Evolutionary conservation across 805 yeast genomes (phyloP), one percentile per base, ranked within the genome.

Genomic region (Candida mattraensis): DNA sequence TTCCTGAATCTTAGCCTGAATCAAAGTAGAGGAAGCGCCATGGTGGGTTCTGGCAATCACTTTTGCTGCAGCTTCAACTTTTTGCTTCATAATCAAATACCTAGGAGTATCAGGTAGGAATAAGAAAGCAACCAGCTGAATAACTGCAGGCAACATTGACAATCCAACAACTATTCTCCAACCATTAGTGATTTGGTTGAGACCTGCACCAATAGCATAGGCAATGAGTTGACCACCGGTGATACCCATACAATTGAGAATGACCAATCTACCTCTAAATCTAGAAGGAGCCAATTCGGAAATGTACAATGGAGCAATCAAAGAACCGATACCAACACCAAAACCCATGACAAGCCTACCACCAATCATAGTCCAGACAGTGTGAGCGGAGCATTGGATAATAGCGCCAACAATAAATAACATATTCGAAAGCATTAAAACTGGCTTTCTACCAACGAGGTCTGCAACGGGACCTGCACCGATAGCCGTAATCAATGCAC

Each of bases 41-140:
- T 64, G 60, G 58, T 89, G 83, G 23, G 83, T 78, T 58, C 63
- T 78, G 18, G 67, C 61, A 28, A 91, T 63, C 3, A 88, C 95
- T 8, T 61, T 55, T 28, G 70, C 72, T 12, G 98, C 98, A 43
- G 66, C 68, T 3, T 78, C 87, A 15, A 68, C 47, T 32, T 76
- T 66, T 34, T 84, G 83, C 45, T 78, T 75, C 70, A 84, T 78
- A 30, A 91, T 80, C 53, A 91, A 79, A 58, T 66, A 91, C 60
- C 99, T 77, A 40, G 99, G 99, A 9, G 98, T 88, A 56, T 91
- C 99, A 9, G 99, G 98, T 61, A 91, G 74, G 66, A 87, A 89
- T 53, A 78, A 60, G 58, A 93, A 89, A 32, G 87, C 72, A 14
- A 69, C 67, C 58, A 86, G 74, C 66, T 91, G 98, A 18, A 80